A percentile compares a stretch with the other conserved stretches of the same genome.
These are phyloP conservation scores for Floccularia luteovirens DNA, from an alignment of 768 basidiomycete species.

Conservation along the genomic window DNA sequence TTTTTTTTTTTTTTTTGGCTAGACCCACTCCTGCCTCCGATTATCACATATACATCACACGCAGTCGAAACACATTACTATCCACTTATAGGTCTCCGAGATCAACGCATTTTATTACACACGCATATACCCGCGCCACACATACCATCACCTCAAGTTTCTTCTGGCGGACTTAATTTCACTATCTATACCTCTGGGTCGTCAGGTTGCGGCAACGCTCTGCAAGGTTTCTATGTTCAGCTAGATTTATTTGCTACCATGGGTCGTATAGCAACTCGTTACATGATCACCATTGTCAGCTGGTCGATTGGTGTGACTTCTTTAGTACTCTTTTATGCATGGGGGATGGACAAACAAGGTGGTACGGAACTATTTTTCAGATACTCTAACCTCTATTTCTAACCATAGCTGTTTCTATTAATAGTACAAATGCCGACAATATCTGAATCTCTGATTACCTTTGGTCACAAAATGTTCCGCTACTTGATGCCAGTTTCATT, in stretches of 20 bases:
- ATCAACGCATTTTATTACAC: conserved; percentile 48
- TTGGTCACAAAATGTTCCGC: conserved; percentile 29
- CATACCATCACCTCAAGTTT: conserved; percentile 27
- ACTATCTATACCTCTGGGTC: conserved; percentile 51
- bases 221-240: conserved; percentile 36
- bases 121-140: conserved; percentile 67
- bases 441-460: conserved; percentile 37
- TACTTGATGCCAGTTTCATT: conserved; percentile 35
- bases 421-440: conserved; percentile 41
- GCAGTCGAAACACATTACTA: conserved; percentile 63
- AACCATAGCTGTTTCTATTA: conserved; percentile 2
- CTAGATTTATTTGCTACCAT: conserved; percentile 69
- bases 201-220: conserved; percentile 32
- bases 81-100: conserved; percentile 30
- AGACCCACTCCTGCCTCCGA: conserved; percentile 54
- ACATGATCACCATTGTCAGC: conserved; percentile 59
- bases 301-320: conserved; percentile 74
- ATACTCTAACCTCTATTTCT: background rate
- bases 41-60: conserved; percentile 59
- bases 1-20: conserved; percentile 4
- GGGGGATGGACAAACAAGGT: conserved; percentile 26
- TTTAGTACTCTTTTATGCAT: conserved; percentile 46
- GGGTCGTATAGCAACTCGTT: conserved; percentile 67
- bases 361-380: conserved; percentile 12
- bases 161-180: conserved; percentile 37